Evolutionary conservation across 768 basidiomycete genomes (phyloP), one percentile per base, ranked within the genome.

Genomic region (Dentipellis sp.): DNA sequence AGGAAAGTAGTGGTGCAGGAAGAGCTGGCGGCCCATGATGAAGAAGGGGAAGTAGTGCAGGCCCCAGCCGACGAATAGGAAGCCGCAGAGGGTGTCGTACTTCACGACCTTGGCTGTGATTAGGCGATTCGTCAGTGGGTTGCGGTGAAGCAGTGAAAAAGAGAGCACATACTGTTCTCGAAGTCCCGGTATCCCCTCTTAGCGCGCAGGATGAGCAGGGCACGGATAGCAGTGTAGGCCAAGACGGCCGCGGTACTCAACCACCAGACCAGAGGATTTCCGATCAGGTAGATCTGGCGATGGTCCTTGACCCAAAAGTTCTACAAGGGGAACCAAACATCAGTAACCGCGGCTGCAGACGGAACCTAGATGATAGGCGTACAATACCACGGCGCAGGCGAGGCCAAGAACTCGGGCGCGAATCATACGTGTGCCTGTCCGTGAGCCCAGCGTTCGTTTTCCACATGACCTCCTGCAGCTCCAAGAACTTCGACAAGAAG

Each of bases 261-360:
- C 78, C 86, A 97, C 97, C 97, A 99, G 22, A 95, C 79, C 59
- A 94, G 75, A 0, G 94, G 92, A 67, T 98, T 99, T 2, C 97
- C 97, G 19, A 97, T 77, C 46, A 98, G 80, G 69, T 99, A 99
- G 58, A 99, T 88, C 65, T 99, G 97, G 46, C 81, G 81, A 66
- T 97, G 88, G 59, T 98, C 91, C 70, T 94, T 94, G 46, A 97
- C 92, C 97, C 97, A 98, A 73, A 97, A 98, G 71, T 94, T 97
- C 93, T 94, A 61, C 39, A 40, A 5, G 29, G 14, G 16, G 21
- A 38, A 39, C 53, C 54, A 47, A 36, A 23, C 21, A 19, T 29
- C 58, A 36, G 16, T 40, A 48, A 7, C 14, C 2, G 29, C 10
- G 3, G 2, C 54, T 53, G 36, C 3, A 19, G 42, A 45, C n/a